These are phyloP conservation scores for Herpomyces periplanetae DNA, from an alignment of 2,329 filamentous ascomycete genomes.

Conservation along the genomic window DNA sequence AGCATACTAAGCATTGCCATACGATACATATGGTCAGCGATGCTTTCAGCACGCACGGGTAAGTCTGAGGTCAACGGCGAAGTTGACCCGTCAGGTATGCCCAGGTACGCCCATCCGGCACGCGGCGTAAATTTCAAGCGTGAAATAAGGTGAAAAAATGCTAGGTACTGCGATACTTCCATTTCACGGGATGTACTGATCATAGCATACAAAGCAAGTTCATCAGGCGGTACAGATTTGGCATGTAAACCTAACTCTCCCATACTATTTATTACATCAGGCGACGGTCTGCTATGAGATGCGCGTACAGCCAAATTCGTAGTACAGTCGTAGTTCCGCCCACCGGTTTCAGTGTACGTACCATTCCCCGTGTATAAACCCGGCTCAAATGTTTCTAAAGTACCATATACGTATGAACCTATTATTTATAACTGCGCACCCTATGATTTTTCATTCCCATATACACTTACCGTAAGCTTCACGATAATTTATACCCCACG, in stretches of 20 bases:
- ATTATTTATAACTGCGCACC: no score
- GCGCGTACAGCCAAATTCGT: slow-evolving; percentile 3
- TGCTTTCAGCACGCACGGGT: slow-evolving; percentile 26
- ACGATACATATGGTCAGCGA: slow-evolving; percentile 96
- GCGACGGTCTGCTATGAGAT: no score
- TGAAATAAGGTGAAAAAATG: slow-evolving; percentile 80
- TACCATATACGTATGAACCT: no score
- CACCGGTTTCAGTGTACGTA: slow-evolving; percentile 11
- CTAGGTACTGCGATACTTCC: slow-evolving; percentile 28
- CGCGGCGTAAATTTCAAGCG: slow-evolving; percentile 82
- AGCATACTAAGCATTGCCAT: slow-evolving; percentile 92
- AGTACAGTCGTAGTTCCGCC: slow-evolving; percentile 1
- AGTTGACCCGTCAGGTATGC: no score
- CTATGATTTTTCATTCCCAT: slow-evolving; percentile 7
- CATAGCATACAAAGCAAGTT: slow-evolving; percentile 20
- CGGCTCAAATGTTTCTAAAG: slow-evolving; percentile 11
- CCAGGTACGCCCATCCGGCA: slow-evolving; percentile 75
- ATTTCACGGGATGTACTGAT: slow-evolving; percentile 13
- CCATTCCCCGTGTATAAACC: slow-evolving; percentile 11
- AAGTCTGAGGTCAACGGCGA: slow-evolving; percentile 1
- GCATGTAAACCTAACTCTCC: slow-evolving; percentile 3
- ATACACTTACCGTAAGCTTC: slow-evolving; percentile 5
- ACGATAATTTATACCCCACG: slow-evolving; percentile 6
- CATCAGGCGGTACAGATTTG: slow-evolving; percentile 9
- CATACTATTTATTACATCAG: slow-evolving; percentile 3